Percentiles rank a stretch among this genome's conserved stretches.
phyloP scores from a whole-genome alignment of 306 rosid genomes.

The Acacia acuminata region DNA sequence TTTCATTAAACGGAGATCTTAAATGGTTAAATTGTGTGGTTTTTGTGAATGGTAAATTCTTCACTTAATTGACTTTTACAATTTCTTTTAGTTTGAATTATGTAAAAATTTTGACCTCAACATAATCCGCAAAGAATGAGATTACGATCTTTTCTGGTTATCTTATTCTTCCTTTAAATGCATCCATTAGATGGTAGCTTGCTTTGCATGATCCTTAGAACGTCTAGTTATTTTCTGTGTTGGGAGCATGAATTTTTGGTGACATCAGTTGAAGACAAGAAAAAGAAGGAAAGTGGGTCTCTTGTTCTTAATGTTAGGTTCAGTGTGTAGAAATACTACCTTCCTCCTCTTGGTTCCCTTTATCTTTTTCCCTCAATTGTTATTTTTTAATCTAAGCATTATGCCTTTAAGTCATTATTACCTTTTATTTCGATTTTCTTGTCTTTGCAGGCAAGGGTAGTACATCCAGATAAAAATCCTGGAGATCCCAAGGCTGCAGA shows the following conservation, averaged over 20 bases:
- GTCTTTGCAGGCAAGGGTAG: constrained; percentile 70
- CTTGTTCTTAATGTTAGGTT: constrained; percentile 8
- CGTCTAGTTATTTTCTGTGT: neutral
- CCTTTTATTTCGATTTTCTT: neutral
- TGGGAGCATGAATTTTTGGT: neutral
- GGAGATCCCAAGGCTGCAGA: constrained; percentile 92
- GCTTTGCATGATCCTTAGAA: neutral
- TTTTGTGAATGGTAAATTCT: neutral
- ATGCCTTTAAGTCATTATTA: neutral
- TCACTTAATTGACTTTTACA: constrained; percentile 1
- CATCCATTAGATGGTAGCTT: neutral
- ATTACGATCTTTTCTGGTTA: neutral
- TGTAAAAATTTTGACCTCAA: constrained; percentile 8
- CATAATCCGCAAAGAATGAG: constrained; percentile 1
- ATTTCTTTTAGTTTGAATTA: neutral
- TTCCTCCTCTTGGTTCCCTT: constrained; percentile 1
- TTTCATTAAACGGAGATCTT: neutral
- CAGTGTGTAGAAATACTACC: neutral
- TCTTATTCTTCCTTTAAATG: neutral
- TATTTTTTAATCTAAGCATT: neutral
- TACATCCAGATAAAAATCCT: constrained; percentile 95
- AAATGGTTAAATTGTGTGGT: neutral
- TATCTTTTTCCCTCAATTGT: neutral
- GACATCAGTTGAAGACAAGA: neutral
- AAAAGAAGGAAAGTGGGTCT: neutral